Conservation (phyloP, 371 early-diverging fungal genomes). For the Saksenaea vasiformis region DNA sequence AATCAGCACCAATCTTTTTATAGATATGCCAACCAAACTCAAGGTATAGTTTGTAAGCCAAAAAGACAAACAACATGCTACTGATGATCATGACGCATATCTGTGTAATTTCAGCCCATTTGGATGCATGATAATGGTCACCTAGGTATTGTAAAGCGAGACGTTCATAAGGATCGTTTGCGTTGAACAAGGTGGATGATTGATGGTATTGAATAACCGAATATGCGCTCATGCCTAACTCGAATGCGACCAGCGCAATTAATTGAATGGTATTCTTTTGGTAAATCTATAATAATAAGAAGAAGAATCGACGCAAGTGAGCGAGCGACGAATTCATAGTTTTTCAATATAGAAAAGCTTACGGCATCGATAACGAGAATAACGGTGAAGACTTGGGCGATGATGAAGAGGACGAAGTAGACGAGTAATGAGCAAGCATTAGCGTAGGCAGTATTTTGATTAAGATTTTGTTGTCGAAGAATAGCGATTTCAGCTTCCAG, state of each 20-base stretch:
- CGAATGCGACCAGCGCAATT: constrained; percentile 51
- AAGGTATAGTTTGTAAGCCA: constrained; percentile 50
- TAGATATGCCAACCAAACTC: constrained; percentile 85
- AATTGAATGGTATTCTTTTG: constrained; percentile 55
- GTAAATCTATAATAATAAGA: constrained; percentile 29
- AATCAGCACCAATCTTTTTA: constrained; percentile 92
- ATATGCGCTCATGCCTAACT: constrained; percentile 51
- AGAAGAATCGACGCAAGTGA: neutral
- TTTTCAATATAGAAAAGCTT: constrained; percentile 6
- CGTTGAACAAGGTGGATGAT: constrained; percentile 40
- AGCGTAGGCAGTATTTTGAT: constrained; percentile 37
- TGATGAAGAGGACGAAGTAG: constrained; percentile 45
- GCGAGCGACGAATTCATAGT: neutral
- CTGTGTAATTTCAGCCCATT: constrained; percentile 51
- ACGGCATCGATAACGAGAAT: constrained; percentile 50
- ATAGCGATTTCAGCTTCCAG: constrained; percentile 39
- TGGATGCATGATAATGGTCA: constrained; percentile 34
- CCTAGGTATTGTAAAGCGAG: constrained; percentile 30
- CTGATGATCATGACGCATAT: constrained; percentile 43
- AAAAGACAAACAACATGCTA: constrained; percentile 32
- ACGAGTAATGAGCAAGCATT: constrained; percentile 50
- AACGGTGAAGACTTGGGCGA: constrained; percentile 47
- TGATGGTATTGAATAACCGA: constrained; percentile 51
- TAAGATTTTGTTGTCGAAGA: constrained; percentile 32
- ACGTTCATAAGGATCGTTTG: constrained; percentile 19